Evolutionary conservation across 2,329 filamentous ascomycete species (phyloP).

Genomic region (Fusarium praegraminearum): DNA sequence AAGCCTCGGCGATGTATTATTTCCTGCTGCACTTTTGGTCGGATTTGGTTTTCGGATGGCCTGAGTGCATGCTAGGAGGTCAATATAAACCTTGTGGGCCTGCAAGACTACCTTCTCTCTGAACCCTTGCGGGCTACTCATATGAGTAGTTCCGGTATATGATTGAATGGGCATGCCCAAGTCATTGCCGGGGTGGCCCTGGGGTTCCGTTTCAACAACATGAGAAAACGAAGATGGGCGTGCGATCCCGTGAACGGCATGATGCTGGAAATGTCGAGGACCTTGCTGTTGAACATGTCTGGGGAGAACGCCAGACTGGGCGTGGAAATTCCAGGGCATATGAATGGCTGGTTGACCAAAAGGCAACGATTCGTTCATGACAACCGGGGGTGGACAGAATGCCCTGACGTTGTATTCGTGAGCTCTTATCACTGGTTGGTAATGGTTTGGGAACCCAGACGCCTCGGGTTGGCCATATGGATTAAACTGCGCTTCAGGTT

Average conservation of each 20-base stretch:
- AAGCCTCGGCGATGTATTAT: slow-evolving; percentile 60
- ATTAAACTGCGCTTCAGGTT: slow-evolving; percentile 31
- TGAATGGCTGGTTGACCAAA: slow-evolving; percentile 50
- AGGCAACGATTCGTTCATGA: slow-evolving; percentile 49
- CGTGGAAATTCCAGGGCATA: slow-evolving; percentile 38
- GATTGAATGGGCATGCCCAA: slow-evolving; percentile 14
- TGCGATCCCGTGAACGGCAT: slow-evolving; percentile 23
- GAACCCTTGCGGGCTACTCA: slow-evolving; percentile 58
- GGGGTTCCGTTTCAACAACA: slow-evolving; percentile 13
- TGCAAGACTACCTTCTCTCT: slow-evolving; percentile 76
- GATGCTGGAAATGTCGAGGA: slow-evolving; percentile 20
- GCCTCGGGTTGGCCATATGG: slow-evolving; percentile 32
- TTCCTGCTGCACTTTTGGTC: slow-evolving; percentile 53
- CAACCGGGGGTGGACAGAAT: slow-evolving; percentile 54
- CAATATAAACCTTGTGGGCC: slow-evolving; percentile 79
- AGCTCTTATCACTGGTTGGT: slow-evolving; percentile 52
- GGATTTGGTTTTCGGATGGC: slow-evolving; percentile 65
- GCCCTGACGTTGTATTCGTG: slow-evolving; percentile 55
- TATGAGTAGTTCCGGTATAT: slow-evolving; percentile 22
- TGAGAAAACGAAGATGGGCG: slow-evolving; percentile 27
- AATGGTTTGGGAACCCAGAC: slow-evolving; percentile 36
- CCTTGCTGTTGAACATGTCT: slow-evolving; percentile 33
- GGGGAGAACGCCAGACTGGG: slow-evolving; percentile 13
- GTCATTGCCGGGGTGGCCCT: slow-evolving; percentile 18
- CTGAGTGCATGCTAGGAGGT: slow-evolving; percentile 75